These are phyloP conservation scores for Trifolium dubium DNA, from an alignment of 306 rosid species.

Conservation along the genomic window DNA sequence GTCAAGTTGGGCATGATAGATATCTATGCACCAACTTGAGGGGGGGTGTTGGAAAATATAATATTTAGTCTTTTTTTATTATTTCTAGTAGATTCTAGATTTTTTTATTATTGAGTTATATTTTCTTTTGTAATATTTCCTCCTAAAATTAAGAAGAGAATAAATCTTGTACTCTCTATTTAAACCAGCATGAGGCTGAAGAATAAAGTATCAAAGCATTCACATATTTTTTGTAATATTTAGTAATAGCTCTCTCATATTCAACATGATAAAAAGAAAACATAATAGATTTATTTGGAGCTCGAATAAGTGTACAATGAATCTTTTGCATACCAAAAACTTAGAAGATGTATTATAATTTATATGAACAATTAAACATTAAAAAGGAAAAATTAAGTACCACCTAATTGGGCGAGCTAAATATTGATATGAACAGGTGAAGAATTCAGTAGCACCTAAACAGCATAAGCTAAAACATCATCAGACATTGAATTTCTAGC, in stretches of 20 bases:
- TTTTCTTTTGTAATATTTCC: too few relatives aligned
- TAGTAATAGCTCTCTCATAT: background rate
- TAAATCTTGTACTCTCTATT: too few relatives aligned
- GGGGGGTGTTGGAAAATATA: too few relatives aligned
- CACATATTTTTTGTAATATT: too few relatives aligned
- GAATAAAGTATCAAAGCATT: too few relatives aligned
- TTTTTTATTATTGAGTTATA: too few relatives aligned
- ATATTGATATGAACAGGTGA: constrained; percentile 57
- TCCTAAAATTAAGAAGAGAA: too few relatives aligned
- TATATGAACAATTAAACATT: constrained; percentile 48
- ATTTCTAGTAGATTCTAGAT: too few relatives aligned
- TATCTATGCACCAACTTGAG: too few relatives aligned
- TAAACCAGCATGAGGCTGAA: too few relatives aligned
- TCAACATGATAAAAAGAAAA: constrained; percentile 26
- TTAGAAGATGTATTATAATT: constrained; percentile 26
- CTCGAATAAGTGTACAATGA: constrained; percentile 26
- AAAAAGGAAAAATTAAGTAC: constrained; percentile 39
- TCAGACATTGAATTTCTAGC: constrained; percentile 47
- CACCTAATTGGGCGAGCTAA: constrained; percentile 49
- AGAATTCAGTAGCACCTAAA: constrained; percentile 52
- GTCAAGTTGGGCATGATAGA: too few relatives aligned
- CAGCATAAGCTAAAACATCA: constrained; percentile 47
- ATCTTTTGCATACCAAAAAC: constrained; percentile 37
- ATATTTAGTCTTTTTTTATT: too few relatives aligned
- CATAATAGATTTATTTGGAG: constrained; percentile 24